Evolutionary conservation across 768 basidiomycete genomes (phyloP), one percentile per base, ranked within the genome.

Genomic region (Scleroderma bovista): DNA sequence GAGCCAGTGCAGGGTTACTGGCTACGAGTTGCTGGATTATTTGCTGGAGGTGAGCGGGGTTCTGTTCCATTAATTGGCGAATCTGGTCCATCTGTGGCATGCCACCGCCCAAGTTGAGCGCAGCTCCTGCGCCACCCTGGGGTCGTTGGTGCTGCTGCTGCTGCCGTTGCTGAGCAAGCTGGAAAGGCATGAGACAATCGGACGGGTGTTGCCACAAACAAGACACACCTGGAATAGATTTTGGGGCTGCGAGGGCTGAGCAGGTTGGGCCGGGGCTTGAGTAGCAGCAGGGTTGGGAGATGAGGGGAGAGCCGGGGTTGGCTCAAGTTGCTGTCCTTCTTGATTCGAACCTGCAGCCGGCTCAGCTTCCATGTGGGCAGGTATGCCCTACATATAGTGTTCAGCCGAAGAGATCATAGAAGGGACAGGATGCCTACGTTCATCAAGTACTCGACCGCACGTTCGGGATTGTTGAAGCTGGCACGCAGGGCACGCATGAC

Each of bases 381-480:
- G 89, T 54, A 93, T 92, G 37, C 90, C 93, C 91, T 93, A 50
- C 26, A 19, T 20, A 23, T 48, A 49, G 50, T 53, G 56, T n/a
- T 43, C 34, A 49, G 31, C 33, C 17, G 34, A n/a, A 32, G 45
- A 48, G 48, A 44, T 32, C 15, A 9, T 15, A 41, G 19, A 41
- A 36, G 42, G 56, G 43, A 10, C 37, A 47, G 24, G 17, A 12
- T 12, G 71, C 86, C 57, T 58, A 94, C 95, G 52, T 64, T 95
- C 81, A 98, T 86, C 48, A 99, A 72, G 68, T 99, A 99, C 67
- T 99, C 96, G n/a, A 93, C 95, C 7, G 96, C 96, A 26, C 96
- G 80, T 59, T 98, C 93, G 8, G 96, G 89, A 69, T 99, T 98
- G 69, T 99, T 99, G 72, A 79, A 99, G 63, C 90, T 93, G 23